These are phyloP conservation scores for Trametes pubescens DNA, from an alignment of 1,284 basidiomycete genomes.

Conservation along the genomic window DNA sequence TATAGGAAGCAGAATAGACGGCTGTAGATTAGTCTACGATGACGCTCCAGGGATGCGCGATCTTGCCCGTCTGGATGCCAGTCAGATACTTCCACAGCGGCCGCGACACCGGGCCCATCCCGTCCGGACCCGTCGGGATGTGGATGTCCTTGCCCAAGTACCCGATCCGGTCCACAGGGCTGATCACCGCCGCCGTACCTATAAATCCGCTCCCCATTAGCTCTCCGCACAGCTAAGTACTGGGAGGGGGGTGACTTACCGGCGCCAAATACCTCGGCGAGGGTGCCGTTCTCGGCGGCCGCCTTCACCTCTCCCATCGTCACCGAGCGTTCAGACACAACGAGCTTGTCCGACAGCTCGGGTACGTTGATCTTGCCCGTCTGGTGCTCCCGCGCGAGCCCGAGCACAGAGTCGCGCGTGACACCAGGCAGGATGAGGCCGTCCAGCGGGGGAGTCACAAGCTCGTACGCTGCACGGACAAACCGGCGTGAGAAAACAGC, in stretches of 20 bases:
- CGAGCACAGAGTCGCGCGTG: slow-evolving; percentile 91
- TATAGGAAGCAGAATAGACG: not conserved
- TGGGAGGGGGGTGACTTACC: slow-evolving; percentile 55
- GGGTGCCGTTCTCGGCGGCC: slow-evolving; percentile 72
- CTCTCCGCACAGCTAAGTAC: not conserved
- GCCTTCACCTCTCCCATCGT: slow-evolving; percentile 90
- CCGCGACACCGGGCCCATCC: slow-evolving; percentile 88
- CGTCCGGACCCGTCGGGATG: slow-evolving; percentile 88
- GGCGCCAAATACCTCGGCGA: slow-evolving; percentile 94
- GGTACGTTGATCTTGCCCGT: slow-evolving; percentile 64
- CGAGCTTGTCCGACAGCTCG: slow-evolving; percentile 73
- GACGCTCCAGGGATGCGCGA: slow-evolving; percentile 86
- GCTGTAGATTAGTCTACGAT: slow-evolving; percentile 45
- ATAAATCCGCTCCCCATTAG: slow-evolving; percentile 28
- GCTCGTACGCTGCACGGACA: slow-evolving; percentile 64
- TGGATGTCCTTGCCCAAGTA: slow-evolving; percentile 87
- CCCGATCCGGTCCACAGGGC: slow-evolving; percentile 85
- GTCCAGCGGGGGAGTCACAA: slow-evolving; percentile 92
- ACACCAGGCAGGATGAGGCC: slow-evolving; percentile 98
- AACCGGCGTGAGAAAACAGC: not conserved
- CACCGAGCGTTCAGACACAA: slow-evolving; percentile 85
- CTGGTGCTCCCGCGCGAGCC: slow-evolving; percentile 81
- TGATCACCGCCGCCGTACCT: slow-evolving; percentile 87
- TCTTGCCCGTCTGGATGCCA: slow-evolving; percentile 90
- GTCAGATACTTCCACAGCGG: slow-evolving; percentile 86